A percentile compares a stretch with the other conserved stretches of the same genome.
phyloP scores from a whole-genome alignment of 169 alveolate genomes.

The Plasmodium cynomolgi region DNA sequence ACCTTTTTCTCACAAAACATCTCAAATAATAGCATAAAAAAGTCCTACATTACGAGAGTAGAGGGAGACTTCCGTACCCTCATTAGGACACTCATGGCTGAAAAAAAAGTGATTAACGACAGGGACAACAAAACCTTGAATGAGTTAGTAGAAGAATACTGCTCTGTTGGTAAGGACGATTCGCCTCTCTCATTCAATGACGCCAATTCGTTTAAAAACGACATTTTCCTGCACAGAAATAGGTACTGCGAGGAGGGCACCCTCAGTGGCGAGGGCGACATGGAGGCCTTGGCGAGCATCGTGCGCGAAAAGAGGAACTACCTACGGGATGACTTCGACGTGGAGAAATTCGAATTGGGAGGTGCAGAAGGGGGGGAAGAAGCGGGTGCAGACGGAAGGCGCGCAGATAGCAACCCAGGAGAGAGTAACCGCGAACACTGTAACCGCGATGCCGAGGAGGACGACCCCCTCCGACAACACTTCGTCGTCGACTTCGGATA shows the following conservation, averaged over 20 bases:
- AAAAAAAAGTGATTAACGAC: background rate
- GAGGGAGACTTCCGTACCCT: slow-evolving; percentile 80
- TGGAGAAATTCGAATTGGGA: slow-evolving; percentile 10
- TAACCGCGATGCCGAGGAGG: background rate
- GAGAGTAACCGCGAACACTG: background rate
- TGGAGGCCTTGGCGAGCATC: background rate
- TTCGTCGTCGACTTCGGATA: slow-evolving; percentile 71
- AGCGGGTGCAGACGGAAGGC: background rate
- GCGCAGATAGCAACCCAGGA: background rate
- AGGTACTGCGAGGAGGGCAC: background rate
- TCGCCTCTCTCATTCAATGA: background rate
- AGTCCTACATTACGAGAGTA: slow-evolving; percentile 83
- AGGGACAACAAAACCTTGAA: background rate
- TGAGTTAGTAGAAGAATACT: slow-evolving; percentile 1
- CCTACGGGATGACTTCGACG: slow-evolving; percentile 15
- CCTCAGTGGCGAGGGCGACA: background rate
- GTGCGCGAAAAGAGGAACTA: slow-evolving; percentile 19
- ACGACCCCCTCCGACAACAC: slow-evolving; percentile 26
- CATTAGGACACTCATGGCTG: slow-evolving; percentile 5
- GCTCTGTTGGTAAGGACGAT: background rate
- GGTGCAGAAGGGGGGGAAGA: background rate
- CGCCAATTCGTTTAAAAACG: slow-evolving; percentile 36
- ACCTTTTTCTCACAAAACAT: slow-evolving; percentile 77
- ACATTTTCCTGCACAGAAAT: slow-evolving; percentile 30
- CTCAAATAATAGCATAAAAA: slow-evolving; percentile 71